phyloP scores from a whole-genome alignment of 495 filamentous ascomycete species.

The Usnea hakonensis region DNA sequence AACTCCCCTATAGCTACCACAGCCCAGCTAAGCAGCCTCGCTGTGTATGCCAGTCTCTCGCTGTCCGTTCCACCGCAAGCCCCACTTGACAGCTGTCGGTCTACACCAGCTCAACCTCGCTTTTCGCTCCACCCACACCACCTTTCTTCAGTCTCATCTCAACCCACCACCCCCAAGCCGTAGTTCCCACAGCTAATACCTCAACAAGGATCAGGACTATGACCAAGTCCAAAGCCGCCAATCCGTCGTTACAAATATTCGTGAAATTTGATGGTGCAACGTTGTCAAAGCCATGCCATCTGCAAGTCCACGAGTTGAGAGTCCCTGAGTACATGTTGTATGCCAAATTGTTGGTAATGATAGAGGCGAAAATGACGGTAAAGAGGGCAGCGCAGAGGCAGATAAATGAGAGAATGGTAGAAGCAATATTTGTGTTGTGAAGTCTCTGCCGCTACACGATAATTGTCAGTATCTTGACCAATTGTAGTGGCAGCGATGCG shows the following conservation, averaged over 20 bases:
- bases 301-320: conserved; percentile 47
- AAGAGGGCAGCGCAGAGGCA: conserved; percentile 38
- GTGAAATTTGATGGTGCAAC: conserved; percentile 34
- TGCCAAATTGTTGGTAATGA: conserved; percentile 35
- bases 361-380: conserved; percentile 37
- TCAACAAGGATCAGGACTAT: conserved; percentile 39
- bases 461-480: background rate
- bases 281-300: conserved; percentile 33
- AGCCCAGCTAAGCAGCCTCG: conserved; percentile 5
- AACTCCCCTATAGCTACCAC: conserved; percentile 4
- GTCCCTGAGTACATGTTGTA: conserved; percentile 36
- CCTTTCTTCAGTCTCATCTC: conserved; percentile 34
- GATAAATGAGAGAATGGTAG: conserved; percentile 29
- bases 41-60: background rate
- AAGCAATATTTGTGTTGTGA: conserved; percentile 35
- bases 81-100: background rate
- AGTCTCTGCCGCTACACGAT: conserved; percentile 20
- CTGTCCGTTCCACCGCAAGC: background rate
- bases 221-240: conserved; percentile 36
- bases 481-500: background rate
- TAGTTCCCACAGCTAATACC: conserved; percentile 35
- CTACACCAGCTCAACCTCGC: conserved; percentile 20
- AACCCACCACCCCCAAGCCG: conserved; percentile 35
- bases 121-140: conserved; percentile 22
- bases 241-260: conserved; percentile 37